Evolutionary conservation across 352 stramenopile species (phyloP), one percentile per base, ranked within the genome.

Genomic region (Phytopythium vexans): DNA sequence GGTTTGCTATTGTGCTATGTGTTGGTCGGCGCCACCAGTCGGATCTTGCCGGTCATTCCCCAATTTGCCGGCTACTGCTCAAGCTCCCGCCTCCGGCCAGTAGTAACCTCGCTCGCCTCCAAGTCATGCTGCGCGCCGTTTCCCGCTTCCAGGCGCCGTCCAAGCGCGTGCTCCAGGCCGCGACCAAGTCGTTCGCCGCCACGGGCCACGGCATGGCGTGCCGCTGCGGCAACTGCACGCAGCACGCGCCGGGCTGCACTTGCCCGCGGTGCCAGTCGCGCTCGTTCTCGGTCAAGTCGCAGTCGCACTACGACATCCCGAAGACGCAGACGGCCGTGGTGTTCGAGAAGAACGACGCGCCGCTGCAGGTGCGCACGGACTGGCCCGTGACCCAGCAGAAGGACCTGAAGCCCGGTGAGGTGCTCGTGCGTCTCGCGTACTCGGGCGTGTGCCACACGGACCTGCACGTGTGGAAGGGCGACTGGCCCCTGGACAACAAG

Each of bases 371-470:
- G 27, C 67, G 67, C 45, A 49, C 66, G 27, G 62, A 81, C 63
- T 81, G 70, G 67, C 73, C 70, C 7, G 73, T 84, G 6, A 57
- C 63, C 3, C 73, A 84, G 47, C 68, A 67, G 0, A 36, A 73
- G 21, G 67, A 77, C 31, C 68, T 83, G 46, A 68, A 74, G 49
- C 27, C 70, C 0, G 72, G 72, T 3, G 59, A 84, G 44, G 68
- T 84, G 59, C 65, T 84, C 8, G 65, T 84, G 34, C 73, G 70
- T 8, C 57, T 84, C 8, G 73, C 73, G 1, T 81, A 78, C 62
- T 75, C 54, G 1, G 73, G 73, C 32, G 73, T 84, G 9, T 84
- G 73, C 40, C 70, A 77, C 51, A 78, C 73, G 14, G 73, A 81
- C 43, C 49, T 79, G 43, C 72, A 71, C 27, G 62, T 82, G 1